Evolutionary conservation across 2,329 filamentous ascomycete genomes (phyloP).

Genomic region (Sclerotinia glacialis): DNA sequence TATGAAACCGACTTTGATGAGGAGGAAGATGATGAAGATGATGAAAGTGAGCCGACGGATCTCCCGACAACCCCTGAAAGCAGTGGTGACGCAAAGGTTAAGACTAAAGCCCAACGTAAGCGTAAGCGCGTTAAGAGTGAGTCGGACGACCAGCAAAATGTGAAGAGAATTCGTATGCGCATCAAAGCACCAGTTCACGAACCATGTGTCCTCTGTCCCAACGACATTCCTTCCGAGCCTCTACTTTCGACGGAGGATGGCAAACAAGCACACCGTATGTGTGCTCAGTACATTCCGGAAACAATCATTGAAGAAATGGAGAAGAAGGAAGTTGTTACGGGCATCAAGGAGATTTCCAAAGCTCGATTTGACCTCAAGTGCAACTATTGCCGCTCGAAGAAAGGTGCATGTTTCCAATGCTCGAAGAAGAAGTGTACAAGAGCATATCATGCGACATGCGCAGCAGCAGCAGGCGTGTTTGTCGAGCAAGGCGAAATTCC

Average conservation of each 20-base stretch:
- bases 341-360: slow-evolving; percentile 78
- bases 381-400: slow-evolving; percentile 89
- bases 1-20: slow-evolving; percentile 75
- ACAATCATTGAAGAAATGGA: slow-evolving; percentile 72
- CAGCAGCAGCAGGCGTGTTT: slow-evolving; percentile 85
- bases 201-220: slow-evolving; percentile 89
- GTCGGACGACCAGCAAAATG: slow-evolving; percentile 39
- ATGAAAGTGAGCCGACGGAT: slow-evolving; percentile 61
- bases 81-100: slow-evolving; percentile 67
- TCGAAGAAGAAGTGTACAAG: slow-evolving; percentile 90
- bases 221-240: slow-evolving; percentile 77
- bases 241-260: slow-evolving; percentile 87
- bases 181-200: slow-evolving; percentile 67
- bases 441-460: slow-evolving; percentile 93
- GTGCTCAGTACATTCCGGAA: slow-evolving; percentile 87
- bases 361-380: slow-evolving; percentile 89
- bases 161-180: slow-evolving; percentile 75
- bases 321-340: slow-evolving; percentile 70
- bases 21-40: slow-evolving; percentile 62
- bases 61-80: slow-evolving; percentile 73
- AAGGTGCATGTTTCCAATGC: slow-evolving; percentile 96
- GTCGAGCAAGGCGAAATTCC: slow-evolving; percentile 84
- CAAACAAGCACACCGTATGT: slow-evolving; percentile 81
- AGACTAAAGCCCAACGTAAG: slow-evolving; percentile 54
- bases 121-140: slow-evolving; percentile 60